A percentile compares a stretch with the other conserved stretches of the same genome.
phyloP scores from a whole-genome alignment of 768 basidiomycete genomes.

The Rickenella mellea region DNA sequence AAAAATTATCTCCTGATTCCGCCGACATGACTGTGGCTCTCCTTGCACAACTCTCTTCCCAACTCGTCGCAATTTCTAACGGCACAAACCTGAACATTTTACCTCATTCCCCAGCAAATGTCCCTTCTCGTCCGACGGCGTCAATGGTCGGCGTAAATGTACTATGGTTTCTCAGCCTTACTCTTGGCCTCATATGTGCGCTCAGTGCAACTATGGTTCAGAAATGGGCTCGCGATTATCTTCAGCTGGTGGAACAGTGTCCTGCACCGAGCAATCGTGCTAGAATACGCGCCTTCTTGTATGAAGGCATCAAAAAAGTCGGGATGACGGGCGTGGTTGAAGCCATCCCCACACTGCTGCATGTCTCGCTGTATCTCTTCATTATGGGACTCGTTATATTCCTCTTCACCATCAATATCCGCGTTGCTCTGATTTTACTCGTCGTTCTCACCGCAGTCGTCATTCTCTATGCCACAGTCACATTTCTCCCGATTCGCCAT shows the following conservation, averaged over 20 bases:
- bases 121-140: too few relatives aligned
- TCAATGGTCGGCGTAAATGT: slow-evolving; percentile 4
- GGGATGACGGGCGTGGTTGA: slow-evolving; percentile 3
- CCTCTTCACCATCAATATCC: slow-evolving; percentile 6
- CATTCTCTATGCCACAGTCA: slow-evolving; percentile 3
- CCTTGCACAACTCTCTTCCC: too few relatives aligned
- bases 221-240: slow-evolving; percentile 7
- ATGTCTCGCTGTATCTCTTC: slow-evolving; percentile 9
- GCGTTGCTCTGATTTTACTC: slow-evolving; percentile 5
- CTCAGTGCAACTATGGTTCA: slow-evolving; percentile 8
- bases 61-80: too few relatives aligned
- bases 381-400: slow-evolving; percentile 8
- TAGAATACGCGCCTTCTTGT: slow-evolving; percentile 3
- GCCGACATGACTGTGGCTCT: background rate
- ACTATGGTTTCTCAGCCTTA: slow-evolving; percentile 8
- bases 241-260: slow-evolving; percentile 1
- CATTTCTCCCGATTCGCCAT: slow-evolving; percentile 5
- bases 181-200: slow-evolving; percentile 6
- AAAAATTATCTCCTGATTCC: slow-evolving; percentile 3
- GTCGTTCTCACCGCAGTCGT: slow-evolving; percentile 1
- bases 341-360: slow-evolving; percentile 6
- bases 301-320: slow-evolving; percentile 5
- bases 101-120: too few relatives aligned
- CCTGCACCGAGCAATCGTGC: slow-evolving; percentile 3
- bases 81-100: too few relatives aligned